Evolutionary conservation across 345 rosid genomes (phyloP), one percentile per base, ranked within the genome.

Genomic region (Hypericum perforatum): DNA sequence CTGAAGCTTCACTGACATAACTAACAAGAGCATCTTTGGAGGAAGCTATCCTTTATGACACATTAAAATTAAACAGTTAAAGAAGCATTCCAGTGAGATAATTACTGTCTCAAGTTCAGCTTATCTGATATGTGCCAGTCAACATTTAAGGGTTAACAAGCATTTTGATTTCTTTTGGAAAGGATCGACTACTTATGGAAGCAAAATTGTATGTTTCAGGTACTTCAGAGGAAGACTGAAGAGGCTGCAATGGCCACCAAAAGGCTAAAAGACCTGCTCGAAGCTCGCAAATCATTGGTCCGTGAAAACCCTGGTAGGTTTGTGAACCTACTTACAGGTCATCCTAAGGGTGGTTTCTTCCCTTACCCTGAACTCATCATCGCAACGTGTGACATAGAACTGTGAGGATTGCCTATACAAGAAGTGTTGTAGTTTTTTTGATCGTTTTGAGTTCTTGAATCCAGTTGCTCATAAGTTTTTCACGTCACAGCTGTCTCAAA

Each of bases 161-260:
- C 44, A 16, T 29, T n/a, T 11, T 48, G 42, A 41, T 37, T 13
- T 56, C 8, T 49, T 44, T n/a, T 41, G 36, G 37, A 1, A 22
- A 22, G 32, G 32, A 36, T 60, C 53, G 49, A 56, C 64, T 58
- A 16, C 57, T 59, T 41, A 51, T 41, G 22, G 8, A 14, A 59
- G 44, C 36, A 16, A 37, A n/a, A 46, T 57, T 59, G 48, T 53
- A 52, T 41, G 61, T 62, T 66, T 54, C 76, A 92, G 98, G 97
- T 92, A 76, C 97, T 92, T 57, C 98, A 92, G 53, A 80, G 98
- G 69, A 92, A 92, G 79, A 92, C 95, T 41, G 98, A 88, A 72
- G 98, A 92, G 74, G 98, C 98, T 66, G 91, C 98, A 60, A 76
- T 85, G 85, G 97, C 98, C 45, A 92, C 95, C 70, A 92, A 83